Base-by-base conservation (phyloP, 2,329 filamentous ascomycete species). In the Plenodomus biglobosus region DNA sequence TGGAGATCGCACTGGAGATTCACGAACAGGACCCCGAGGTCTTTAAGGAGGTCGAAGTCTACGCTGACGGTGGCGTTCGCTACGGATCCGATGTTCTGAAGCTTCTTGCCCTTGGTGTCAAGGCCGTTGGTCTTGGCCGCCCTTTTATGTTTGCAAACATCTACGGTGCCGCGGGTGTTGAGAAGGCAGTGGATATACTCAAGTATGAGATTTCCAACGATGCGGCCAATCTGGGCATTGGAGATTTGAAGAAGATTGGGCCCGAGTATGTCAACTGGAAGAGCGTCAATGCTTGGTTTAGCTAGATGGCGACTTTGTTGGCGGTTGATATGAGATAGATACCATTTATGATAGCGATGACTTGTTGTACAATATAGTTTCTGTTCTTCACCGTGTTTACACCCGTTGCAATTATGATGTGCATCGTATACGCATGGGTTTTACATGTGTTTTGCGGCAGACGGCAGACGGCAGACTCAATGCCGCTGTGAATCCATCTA, bases 1-100 rank as follows among this genome's bases (percentile, higher is more conserved):
- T 87, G 10, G 88, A 94, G 61, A 83, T 92, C 42, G 87, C 87
- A 3, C 81, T 89, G 8, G 88, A 90, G 52, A 85, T 90, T 44
- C 86, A 88, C 69, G 84, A 82, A n/a, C 48, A 68, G 13, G 70
- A 62, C 15, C 73, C 73, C 0, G 65, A 71, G 15, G 64, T 76
- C 16, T 74, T 75, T 55, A 55, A 65, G 40, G 53, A 73, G 44
- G 57, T 72, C 15, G 73, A 75, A 40, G 69, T 76, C 7, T 73
- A 66, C 40, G 71, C 69, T 5, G 73, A 75, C 39, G 71, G 72
- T 3, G 72, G 73, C 44, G 69, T 74, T 4, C 64, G 73, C 13
- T 73, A 73, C 41, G 73, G 71, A 24, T 59, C 64, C 17, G 71
- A 75, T 42, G 56, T 73, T 5, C 44, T 74, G 42, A 74, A 71